Evolutionary conservation across 257 asterid genomes (phyloP).

Genomic region (Nicotiana noctiflora): DNA sequence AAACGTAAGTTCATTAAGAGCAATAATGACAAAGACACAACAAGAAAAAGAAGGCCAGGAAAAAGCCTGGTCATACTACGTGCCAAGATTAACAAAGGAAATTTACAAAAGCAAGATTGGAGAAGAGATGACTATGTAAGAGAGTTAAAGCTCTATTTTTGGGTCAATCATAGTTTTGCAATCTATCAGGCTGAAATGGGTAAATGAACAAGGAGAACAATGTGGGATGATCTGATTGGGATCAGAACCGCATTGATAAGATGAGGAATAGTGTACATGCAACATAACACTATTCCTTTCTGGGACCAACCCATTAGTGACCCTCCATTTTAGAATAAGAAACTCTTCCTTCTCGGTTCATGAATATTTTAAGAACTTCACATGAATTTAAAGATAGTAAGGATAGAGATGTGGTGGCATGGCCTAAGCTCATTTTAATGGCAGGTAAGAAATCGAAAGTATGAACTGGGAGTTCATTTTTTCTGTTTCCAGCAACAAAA

Average conservation of each 20-base stretch:
- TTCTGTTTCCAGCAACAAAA: not conserved
- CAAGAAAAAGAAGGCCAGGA: not conserved
- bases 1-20: conserved; percentile 6
- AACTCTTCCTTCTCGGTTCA: not conserved
- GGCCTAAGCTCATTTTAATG: not conserved
- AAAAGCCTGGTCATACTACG: not conserved
- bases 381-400: not conserved
- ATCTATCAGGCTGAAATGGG: not conserved
- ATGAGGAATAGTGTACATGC: not conserved
- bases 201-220: not conserved
- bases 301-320: not conserved
- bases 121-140: not conserved
- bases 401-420: not conserved
- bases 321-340: not conserved
- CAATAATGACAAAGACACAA: not conserved
- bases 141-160: not conserved
- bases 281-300: not conserved
- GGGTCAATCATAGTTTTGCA: not conserved
- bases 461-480: not conserved
- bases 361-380: not conserved
- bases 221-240: not conserved
- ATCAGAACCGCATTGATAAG: not conserved
- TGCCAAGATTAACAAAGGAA: not conserved
- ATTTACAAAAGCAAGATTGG: not conserved
- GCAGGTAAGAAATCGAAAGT: not conserved